These are phyloP conservation scores for Uncinocarpus reesii DNA, from an alignment of 2,329 filamentous ascomycete genomes.

Conservation along the genomic window DNA sequence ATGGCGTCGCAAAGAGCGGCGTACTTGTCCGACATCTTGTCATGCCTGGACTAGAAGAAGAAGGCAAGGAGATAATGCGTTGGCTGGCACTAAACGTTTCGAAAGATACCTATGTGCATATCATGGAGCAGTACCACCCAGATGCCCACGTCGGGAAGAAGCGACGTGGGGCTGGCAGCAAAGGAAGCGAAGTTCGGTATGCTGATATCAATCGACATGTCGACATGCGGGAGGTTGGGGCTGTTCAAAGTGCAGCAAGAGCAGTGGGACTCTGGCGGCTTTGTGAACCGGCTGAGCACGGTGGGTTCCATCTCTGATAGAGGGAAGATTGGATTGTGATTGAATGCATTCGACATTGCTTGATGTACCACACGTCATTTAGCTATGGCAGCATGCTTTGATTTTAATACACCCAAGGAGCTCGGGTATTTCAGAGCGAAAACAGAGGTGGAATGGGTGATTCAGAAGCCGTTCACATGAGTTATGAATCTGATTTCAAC, in stretches of 20 bases:
- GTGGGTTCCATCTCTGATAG: constrained; percentile 40
- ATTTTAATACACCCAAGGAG: no score
- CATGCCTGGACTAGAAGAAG: constrained; percentile 70
- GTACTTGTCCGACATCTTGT: constrained; percentile 69
- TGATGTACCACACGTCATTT: no score
- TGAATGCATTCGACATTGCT: background rate
- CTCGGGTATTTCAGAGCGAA: no score
- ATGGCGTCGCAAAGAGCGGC: constrained; percentile 70
- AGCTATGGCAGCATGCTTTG: no score
- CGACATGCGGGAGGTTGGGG: constrained; percentile 52
- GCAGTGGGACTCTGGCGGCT: constrained; percentile 69
- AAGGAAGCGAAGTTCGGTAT: constrained; percentile 48
- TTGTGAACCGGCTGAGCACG: constrained; percentile 52
- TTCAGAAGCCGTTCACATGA: no score
- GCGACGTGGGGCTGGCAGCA: constrained; percentile 29
- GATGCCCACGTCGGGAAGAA: constrained; percentile 71
- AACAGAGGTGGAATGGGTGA: no score
- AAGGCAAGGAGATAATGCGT: constrained; percentile 62
- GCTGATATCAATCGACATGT: constrained; percentile 68
- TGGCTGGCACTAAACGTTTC: constrained; percentile 67
- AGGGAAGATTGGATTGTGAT: background rate
- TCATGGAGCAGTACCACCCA: constrained; percentile 83
- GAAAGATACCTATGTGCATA: constrained; percentile 65
- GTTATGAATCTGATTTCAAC: no score
- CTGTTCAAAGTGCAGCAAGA: constrained; percentile 57